phyloP scores from a whole-genome alignment of 1,284 basidiomycete genomes.

The Naganishia sp. region DNA sequence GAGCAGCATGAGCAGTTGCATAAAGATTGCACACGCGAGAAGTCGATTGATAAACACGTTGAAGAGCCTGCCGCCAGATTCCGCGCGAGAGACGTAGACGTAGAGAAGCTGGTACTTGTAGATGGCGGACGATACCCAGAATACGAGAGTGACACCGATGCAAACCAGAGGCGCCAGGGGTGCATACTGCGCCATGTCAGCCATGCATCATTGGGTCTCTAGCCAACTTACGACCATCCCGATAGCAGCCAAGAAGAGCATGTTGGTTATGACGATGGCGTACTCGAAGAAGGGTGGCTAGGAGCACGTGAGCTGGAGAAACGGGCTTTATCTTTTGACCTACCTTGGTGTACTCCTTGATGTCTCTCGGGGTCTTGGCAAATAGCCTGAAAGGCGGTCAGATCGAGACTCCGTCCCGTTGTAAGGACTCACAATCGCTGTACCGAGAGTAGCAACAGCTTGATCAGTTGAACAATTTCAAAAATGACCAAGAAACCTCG shows the following conservation, averaged over 20 bases:
- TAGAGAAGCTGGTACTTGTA: constrained; percentile 94
- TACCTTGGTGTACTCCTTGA: constrained; percentile 82
- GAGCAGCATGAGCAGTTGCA: constrained; percentile 81
- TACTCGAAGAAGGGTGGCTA: constrained; percentile 88
- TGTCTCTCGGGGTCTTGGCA: constrained; percentile 93
- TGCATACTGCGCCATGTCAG: constrained; percentile 61
- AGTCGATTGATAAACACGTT: constrained; percentile 86
- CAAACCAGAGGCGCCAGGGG: constrained; percentile 84
- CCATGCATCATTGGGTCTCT: neutral
- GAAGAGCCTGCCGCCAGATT: constrained; percentile 91
- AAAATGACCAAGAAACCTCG: constrained; percentile 92
- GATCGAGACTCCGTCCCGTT: neutral
- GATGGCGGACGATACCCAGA: constrained; percentile 63
- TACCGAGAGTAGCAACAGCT: constrained; percentile 80
- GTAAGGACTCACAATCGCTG: constrained; percentile 63
- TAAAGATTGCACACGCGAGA: constrained; percentile 69
- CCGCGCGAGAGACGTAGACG: constrained; percentile 80
- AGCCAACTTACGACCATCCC: constrained; percentile 61
- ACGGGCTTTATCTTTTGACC: constrained; percentile 13
- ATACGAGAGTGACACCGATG: constrained; percentile 66
- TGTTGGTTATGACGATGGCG: constrained; percentile 48
- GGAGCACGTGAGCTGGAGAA: constrained; percentile 42
- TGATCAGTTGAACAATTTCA: constrained; percentile 92
- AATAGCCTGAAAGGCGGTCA: constrained; percentile 63
- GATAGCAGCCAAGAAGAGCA: constrained; percentile 82